phyloP scores from a whole-genome alignment of 352 stramenopile species.

The Pythium pectinolyticum region DNA sequence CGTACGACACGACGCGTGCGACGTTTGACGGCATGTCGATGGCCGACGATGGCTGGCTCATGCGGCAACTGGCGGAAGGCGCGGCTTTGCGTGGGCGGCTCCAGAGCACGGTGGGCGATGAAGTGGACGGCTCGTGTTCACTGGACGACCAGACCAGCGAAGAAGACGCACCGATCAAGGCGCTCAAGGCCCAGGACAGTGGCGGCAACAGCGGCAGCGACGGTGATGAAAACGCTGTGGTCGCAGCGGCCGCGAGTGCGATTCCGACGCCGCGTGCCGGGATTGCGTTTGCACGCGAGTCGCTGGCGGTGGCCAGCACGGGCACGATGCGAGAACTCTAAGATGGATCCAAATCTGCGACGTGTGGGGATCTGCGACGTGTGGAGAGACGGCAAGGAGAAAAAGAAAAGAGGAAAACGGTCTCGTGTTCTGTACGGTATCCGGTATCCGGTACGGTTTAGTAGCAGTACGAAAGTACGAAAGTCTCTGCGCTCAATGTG shows the following conservation, averaged over 20 bases:
- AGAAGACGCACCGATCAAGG: conserved; percentile 42
- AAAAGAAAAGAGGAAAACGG: background rate
- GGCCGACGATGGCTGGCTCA: conserved; percentile 82
- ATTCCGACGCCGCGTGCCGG: background rate
- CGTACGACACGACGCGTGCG: conserved; percentile 73
- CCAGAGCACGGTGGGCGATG: conserved; percentile 43
- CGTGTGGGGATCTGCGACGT: background rate
- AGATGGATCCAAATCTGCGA: background rate
- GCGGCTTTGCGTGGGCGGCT: conserved; percentile 71
- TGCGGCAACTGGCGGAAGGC: conserved; percentile 76
- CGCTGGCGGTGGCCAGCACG: background rate
- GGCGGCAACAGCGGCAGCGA: conserved; percentile 56
- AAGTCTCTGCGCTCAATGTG: too few relatives aligned
- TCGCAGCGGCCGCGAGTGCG: background rate
- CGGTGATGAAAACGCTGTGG: conserved; percentile 41
- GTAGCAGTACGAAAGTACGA: too few relatives aligned
- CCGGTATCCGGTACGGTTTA: too few relatives aligned
- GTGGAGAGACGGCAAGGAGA: background rate
- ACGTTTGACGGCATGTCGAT: conserved; percentile 81
- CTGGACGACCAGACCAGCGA: conserved; percentile 59
- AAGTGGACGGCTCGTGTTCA: conserved; percentile 41
- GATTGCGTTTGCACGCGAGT: conserved; percentile 1
- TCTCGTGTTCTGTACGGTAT: too few relatives aligned
- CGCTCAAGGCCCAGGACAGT: conserved; percentile 57
- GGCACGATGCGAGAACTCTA: conserved; percentile 1